Evolutionary conservation across 495 filamentous ascomycete genomes (phyloP).

Genomic region (Podospora anserina): DNA sequence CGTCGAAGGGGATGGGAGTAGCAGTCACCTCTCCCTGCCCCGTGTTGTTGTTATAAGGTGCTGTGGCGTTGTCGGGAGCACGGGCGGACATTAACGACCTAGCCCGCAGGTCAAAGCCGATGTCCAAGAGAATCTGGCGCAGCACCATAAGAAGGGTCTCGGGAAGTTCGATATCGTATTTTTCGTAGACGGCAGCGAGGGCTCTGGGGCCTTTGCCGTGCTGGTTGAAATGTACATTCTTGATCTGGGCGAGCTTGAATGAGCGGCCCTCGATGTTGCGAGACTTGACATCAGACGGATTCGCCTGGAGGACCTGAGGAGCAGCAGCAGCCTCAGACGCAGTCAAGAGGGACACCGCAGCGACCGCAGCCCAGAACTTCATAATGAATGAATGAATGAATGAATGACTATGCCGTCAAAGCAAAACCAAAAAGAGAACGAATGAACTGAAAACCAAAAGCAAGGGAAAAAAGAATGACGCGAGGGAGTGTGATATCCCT

Average conservation of each 20-base stretch:
- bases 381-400: constrained; percentile 7
- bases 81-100: constrained; percentile 19
- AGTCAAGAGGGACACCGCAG: constrained; percentile 7
- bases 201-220: constrained; percentile 39
- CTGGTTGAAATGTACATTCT: constrained; percentile 38
- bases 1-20: constrained; percentile 55
- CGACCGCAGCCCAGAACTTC: constrained; percentile 2
- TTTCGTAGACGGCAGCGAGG: constrained; percentile 43
- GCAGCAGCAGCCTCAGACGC: constrained; percentile 26
- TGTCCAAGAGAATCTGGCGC: constrained; percentile 30
- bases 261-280: constrained; percentile 38
- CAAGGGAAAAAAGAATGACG: constrained; percentile 2
- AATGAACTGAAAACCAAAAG: constrained; percentile 9
- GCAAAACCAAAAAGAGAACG: constrained; percentile 2
- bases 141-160: constrained; percentile 31
- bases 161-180: constrained; percentile 37
- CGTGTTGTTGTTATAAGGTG: constrained; percentile 20
- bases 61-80: constrained; percentile 17
- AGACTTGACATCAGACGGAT: constrained; percentile 28
- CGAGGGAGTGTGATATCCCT: constrained; percentile 7
- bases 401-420: background rate
- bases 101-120: constrained; percentile 25
- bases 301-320: constrained; percentile 23
- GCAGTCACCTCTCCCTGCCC: constrained; percentile 38
- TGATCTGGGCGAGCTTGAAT: constrained; percentile 42